A percentile compares a stretch with the other conserved stretches of the same genome.
Conservation (phyloP, 2,329 filamentous ascomycete species). For the Lasiodiplodia sp. region DNA sequence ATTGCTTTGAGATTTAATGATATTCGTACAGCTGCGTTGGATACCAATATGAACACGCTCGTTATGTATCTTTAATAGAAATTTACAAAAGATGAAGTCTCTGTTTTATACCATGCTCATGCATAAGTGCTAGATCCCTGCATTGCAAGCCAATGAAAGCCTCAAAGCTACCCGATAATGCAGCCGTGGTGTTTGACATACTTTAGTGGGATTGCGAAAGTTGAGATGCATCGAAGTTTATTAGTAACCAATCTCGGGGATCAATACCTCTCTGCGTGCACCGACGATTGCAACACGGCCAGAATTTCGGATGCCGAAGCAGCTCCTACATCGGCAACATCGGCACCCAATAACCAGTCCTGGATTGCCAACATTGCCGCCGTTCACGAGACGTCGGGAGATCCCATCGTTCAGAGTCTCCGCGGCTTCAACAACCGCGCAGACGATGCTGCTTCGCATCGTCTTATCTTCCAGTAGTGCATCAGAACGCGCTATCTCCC, state of each 20-base stretch:
- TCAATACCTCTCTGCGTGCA: no score
- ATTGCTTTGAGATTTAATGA: slow-evolving; percentile 1
- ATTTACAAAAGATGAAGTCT: not conserved
- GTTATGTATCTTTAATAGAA: not conserved
- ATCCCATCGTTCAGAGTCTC: not conserved
- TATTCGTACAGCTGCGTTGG: not conserved
- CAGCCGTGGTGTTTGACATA: not conserved
- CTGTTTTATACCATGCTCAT: not conserved
- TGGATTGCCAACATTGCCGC: slow-evolving; percentile 2
- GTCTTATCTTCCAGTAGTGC: not conserved
- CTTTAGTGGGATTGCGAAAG: no score
- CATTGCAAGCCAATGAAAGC: not conserved
- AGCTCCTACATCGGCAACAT: slow-evolving; percentile 12
- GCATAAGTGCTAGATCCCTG: not conserved
- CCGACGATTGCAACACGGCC: not conserved
- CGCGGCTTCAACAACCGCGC: not conserved
- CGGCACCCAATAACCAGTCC: slow-evolving; percentile 4
- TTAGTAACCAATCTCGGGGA: no score
- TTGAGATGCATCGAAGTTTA: not conserved
- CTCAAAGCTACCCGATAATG: not conserved
- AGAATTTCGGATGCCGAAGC: slow-evolving; percentile 6
- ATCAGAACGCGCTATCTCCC: not conserved
- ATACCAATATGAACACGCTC: slow-evolving; percentile 20
- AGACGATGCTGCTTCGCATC: not conserved
- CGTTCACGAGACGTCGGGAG: not conserved